These are phyloP conservation scores for Yamadazyma songkhlaensis DNA, from an alignment of 1,139 yeast genomes.

Conservation along the genomic window DNA sequence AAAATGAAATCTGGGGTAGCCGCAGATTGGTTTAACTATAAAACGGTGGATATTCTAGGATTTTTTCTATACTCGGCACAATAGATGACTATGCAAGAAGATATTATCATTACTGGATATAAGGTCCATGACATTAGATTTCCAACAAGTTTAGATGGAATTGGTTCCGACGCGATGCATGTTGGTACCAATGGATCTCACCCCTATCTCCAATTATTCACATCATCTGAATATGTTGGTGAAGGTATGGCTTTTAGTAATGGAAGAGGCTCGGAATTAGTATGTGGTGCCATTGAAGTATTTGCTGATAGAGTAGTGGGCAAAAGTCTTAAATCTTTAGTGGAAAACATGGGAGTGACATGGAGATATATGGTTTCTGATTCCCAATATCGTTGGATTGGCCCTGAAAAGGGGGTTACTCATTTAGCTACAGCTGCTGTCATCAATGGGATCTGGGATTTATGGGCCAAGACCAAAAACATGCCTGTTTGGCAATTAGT, in stretches of 20 bases:
- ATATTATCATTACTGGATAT: constrained; percentile 17
- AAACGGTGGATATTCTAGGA: too few species aligned
- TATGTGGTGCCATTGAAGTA: constrained; percentile 15
- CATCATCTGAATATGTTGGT: constrained; percentile 10
- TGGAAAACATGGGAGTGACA: constrained; percentile 31
- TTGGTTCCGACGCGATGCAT: constrained; percentile 35
- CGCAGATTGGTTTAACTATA: too few species aligned
- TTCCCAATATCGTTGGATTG: constrained; percentile 37
- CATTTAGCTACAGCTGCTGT: constrained; percentile 24
- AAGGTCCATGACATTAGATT: constrained; percentile 24
- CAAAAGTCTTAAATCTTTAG: constrained; percentile 24
- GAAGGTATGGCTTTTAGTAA: constrained; percentile 18
- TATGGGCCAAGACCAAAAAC: constrained; percentile 32
- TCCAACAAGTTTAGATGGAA: constrained; percentile 29
- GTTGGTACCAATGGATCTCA: constrained; percentile 28
- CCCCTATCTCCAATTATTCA: constrained; percentile 14
- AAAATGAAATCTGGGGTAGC: not conserved
- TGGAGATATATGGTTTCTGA: constrained; percentile 35
- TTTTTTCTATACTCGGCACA: too few species aligned
- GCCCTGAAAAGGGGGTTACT: constrained; percentile 37
- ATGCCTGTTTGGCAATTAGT: constrained; percentile 38
- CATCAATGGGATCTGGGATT: constrained; percentile 36
- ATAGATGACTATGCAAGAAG: constrained; percentile 5
- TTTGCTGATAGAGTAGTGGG: constrained; percentile 18
- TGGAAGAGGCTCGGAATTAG: constrained; percentile 16